Evolutionary conservation across 257 asterid species (phyloP).

Genomic region (Petunia axillaris): DNA sequence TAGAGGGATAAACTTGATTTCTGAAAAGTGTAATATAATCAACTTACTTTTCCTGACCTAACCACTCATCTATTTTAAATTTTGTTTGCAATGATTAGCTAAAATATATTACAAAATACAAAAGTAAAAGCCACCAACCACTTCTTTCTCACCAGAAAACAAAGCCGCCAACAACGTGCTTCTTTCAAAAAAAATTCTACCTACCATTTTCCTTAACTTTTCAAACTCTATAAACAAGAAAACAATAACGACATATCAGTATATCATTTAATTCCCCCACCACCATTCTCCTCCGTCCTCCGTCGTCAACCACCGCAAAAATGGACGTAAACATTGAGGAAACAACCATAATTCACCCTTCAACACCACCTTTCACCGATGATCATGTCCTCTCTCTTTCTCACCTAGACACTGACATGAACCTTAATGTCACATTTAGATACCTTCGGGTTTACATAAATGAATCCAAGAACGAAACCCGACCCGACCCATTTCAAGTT

Average conservation of each 20-base stretch:
- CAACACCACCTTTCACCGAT: neutral
- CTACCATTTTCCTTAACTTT: neutral
- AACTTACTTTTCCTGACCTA: no score
- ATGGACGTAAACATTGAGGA: neutral
- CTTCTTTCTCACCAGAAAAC: neutral
- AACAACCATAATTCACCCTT: neutral
- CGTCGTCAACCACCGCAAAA: neutral
- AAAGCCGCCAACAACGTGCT: neutral
- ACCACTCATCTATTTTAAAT: neutral
- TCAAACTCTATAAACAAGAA: neutral
- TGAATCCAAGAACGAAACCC: neutral
- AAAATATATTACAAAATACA: neutral
- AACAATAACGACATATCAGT: neutral
- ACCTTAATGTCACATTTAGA: neutral
- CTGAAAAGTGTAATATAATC: no score
- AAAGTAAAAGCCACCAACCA: neutral
- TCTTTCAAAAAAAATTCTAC: neutral
- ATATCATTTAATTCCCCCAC: neutral
- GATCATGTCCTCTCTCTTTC: neutral
- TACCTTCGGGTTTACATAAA: neutral
- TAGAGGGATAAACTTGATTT: no score
- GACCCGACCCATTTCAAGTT: slow-evolving; percentile 53
- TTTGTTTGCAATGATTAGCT: neutral
- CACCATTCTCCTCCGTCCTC: neutral
- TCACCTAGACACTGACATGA: neutral